phyloP scores from a whole-genome alignment of 2,329 filamentous ascomycete species.

The Hypoxylon sp. region DNA sequence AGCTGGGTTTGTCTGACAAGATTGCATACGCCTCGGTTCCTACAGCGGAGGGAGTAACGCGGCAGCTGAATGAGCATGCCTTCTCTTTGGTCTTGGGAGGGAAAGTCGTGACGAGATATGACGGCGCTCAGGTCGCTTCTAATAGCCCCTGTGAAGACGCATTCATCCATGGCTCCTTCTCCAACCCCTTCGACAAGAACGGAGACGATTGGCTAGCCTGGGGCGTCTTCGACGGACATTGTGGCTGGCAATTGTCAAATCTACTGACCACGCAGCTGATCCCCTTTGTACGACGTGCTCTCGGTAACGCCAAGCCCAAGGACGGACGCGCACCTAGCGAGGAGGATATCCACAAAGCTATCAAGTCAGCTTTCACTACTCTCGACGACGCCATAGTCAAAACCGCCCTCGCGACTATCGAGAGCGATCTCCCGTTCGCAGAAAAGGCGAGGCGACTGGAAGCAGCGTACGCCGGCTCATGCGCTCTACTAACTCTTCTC shows the following conservation, averaged over 20 bases:
- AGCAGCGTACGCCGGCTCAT: conserved; percentile 53
- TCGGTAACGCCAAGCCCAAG: conserved; percentile 41
- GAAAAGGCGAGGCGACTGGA: conserved; percentile 53
- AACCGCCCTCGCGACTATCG: conserved; percentile 48
- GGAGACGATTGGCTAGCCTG: conserved; percentile 53
- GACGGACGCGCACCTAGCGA: conserved; percentile 39
- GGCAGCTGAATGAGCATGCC: conserved; percentile 51
- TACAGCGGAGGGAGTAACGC: conserved; percentile 49
- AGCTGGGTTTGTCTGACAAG: conserved; percentile 47
- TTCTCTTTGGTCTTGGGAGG: conserved; percentile 37
- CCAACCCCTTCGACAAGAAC: conserved; percentile 45
- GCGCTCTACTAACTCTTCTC: conserved; percentile 67
- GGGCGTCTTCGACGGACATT: conserved; percentile 57
- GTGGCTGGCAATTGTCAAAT: conserved; percentile 56
- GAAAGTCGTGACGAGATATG: conserved; percentile 49
- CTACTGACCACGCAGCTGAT: conserved; percentile 53
- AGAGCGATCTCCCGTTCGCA: conserved; percentile 52
- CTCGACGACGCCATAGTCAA: conserved; percentile 56
- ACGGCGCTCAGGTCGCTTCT: conserved; percentile 54
- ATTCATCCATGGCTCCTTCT: conserved; percentile 54
- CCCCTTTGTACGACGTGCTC: conserved; percentile 51
- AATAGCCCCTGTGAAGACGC: conserved; percentile 56
- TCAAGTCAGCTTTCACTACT: conserved; percentile 58
- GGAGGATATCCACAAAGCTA: conserved; percentile 53
- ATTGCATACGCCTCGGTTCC: conserved; percentile 48